These are phyloP conservation scores for Tolypocladium paradoxum DNA, from an alignment of 2,329 filamentous ascomycete species.

Conservation along the genomic window DNA sequence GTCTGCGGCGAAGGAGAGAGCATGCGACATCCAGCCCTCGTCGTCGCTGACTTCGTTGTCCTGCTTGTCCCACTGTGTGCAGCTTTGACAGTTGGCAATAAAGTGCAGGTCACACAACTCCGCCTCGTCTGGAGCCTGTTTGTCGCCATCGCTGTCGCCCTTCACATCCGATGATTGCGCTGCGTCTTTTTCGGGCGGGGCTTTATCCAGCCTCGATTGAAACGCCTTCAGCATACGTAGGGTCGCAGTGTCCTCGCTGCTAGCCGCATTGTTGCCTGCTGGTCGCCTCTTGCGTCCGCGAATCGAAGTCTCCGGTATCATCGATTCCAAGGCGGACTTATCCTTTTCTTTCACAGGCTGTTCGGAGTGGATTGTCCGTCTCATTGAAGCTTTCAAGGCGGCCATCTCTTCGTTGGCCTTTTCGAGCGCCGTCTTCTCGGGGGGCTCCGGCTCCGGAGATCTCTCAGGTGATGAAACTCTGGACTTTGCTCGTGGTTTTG, in stretches of 20 bases:
- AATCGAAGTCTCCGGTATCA: slow-evolving; percentile 64
- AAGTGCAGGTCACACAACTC: slow-evolving; percentile 88
- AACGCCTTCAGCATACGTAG: slow-evolving; percentile 70
- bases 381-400: slow-evolving; percentile 72
- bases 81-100: slow-evolving; percentile 90
- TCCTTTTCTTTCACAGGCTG: slow-evolving; percentile 43
- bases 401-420: slow-evolving; percentile 71
- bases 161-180: slow-evolving; percentile 27
- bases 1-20: slow-evolving; percentile 78
- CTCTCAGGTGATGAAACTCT: slow-evolving; percentile 9
- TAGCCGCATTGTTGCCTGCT: slow-evolving; percentile 39
- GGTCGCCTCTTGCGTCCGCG: slow-evolving; percentile 59
- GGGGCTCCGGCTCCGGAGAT: slow-evolving; percentile 16
- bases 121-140: slow-evolving; percentile 40
- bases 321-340: slow-evolving; percentile 58
- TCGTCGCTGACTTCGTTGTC: slow-evolving; percentile 49
- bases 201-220: slow-evolving; percentile 60
- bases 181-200: slow-evolving; percentile 28
- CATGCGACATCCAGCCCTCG: slow-evolving; percentile 76
- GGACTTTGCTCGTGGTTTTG: neutral
- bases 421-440: slow-evolving; percentile 46
- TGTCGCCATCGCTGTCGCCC: slow-evolving; percentile 13
- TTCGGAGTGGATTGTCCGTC: slow-evolving; percentile 44
- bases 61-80: slow-evolving; percentile 68
- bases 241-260: slow-evolving; percentile 50